Conservation (phyloP, 1,139 yeast genomes). For the Candida gigantensis region DNA sequence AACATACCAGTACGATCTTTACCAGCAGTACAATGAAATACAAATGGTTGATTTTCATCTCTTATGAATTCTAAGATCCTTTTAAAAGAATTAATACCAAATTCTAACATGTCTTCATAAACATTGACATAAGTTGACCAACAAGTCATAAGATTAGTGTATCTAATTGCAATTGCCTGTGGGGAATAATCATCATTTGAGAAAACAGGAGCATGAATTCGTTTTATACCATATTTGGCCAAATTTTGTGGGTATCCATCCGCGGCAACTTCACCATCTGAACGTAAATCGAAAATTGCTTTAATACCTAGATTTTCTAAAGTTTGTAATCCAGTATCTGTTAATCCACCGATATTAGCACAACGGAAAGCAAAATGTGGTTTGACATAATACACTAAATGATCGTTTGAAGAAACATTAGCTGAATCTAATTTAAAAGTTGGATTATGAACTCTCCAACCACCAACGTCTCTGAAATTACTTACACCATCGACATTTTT, state of each 20-base stretch:
- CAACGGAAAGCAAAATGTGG: slow-evolving; percentile 62
- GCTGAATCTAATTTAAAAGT: slow-evolving; percentile 19
- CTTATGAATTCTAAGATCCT: slow-evolving; percentile 54
- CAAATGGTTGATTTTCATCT: slow-evolving; percentile 49
- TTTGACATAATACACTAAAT: slow-evolving; percentile 43
- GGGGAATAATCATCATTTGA: slow-evolving; percentile 62
- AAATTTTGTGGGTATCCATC: slow-evolving; percentile 47
- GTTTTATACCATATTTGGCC: slow-evolving; percentile 45
- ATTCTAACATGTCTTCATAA: slow-evolving; percentile 57
- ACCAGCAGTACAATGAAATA: slow-evolving; percentile 84
- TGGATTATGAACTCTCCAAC: slow-evolving; percentile 54
- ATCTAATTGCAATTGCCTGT: slow-evolving; percentile 59
- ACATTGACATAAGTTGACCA: slow-evolving; percentile 67
- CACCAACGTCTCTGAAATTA: slow-evolving; percentile 83
- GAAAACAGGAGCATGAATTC: slow-evolving; percentile 64
- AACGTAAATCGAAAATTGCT: slow-evolving; percentile 69
- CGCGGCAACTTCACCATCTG: slow-evolving; percentile 56
- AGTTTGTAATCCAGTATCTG: slow-evolving; percentile 44
- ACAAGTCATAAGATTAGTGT: slow-evolving; percentile 56
- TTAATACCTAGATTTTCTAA: slow-evolving; percentile 50
- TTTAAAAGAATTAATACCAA: slow-evolving; percentile 49
- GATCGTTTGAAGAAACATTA: slow-evolving; percentile 2
- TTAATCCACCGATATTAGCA: slow-evolving; percentile 58
- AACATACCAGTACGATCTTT: slow-evolving; percentile 83
- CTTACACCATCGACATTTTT: slow-evolving; percentile 63